A percentile compares a stretch with the other conserved stretches of the same genome.
Conservation (phyloP, 257 asterid species). For the Penstemon newberryi region DNA sequence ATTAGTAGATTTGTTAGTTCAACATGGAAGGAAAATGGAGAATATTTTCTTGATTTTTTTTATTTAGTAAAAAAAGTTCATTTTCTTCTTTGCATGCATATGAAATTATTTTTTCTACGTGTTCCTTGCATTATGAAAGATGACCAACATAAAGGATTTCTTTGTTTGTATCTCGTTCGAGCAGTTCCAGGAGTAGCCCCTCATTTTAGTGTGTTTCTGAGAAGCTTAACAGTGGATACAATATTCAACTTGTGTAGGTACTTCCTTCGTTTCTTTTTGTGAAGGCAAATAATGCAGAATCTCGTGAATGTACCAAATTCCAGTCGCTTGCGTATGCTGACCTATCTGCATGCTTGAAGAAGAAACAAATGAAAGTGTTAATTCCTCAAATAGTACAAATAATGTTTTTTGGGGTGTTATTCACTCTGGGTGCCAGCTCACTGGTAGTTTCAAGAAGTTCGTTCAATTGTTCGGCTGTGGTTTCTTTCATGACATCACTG, state of each 20-base stretch:
- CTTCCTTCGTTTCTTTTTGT: constrained; percentile 83
- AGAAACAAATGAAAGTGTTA: constrained; percentile 82
- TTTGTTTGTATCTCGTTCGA: neutral
- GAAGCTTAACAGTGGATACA: constrained; percentile 24
- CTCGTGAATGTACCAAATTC: constrained; percentile 68
- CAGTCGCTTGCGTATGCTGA: constrained; percentile 71
- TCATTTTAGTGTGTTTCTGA: constrained; percentile 2
- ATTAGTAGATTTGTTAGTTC: too few relatives aligned
- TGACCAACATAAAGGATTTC: neutral
- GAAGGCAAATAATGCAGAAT: constrained; percentile 84
- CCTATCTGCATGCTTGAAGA: constrained; percentile 54
- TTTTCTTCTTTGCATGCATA: neutral
- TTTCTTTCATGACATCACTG: constrained; percentile 79
- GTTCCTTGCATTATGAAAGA: too few relatives aligned
- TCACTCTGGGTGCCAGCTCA: constrained; percentile 57
- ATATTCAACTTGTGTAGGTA: constrained; percentile 46
- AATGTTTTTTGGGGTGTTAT: constrained; percentile 61
- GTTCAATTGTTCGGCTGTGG: constrained; percentile 48
- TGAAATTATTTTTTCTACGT: neutral
- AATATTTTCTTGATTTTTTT: neutral
- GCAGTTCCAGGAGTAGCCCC: constrained; percentile 24
- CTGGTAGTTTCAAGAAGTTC: constrained; percentile 62
- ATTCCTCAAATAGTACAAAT: constrained; percentile 80
- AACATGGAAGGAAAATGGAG: too few relatives aligned
- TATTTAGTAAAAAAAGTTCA: neutral